A percentile compares a stretch with the other conserved stretches of the same genome.
Conservation (phyloP, 192 early-diverging fungal species). For the Obelidium mucronatum region DNA sequence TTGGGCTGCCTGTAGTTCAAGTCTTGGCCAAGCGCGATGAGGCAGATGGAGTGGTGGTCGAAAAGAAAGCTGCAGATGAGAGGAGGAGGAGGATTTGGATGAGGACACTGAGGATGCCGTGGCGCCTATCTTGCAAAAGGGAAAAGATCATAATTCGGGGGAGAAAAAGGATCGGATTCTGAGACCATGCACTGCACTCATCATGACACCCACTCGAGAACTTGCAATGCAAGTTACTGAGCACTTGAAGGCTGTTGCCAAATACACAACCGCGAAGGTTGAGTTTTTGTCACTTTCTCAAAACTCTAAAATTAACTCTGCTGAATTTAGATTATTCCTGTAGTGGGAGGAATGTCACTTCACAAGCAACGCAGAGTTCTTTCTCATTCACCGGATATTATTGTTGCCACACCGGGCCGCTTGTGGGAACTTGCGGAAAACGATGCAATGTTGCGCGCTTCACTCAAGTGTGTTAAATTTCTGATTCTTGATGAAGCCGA, state of each 20-base stretch:
- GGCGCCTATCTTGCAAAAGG: conserved; percentile 14
- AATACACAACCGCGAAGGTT: conserved; percentile 38
- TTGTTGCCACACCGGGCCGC: conserved; percentile 96
- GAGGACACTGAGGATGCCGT: conserved; percentile 37
- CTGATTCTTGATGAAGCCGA: conserved; percentile 97
- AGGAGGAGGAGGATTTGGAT: conserved; percentile 45
- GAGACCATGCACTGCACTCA: conserved; percentile 64
- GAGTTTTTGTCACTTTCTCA: neutral
- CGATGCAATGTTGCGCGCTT: conserved; percentile 73
- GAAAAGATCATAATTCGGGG: neutral
- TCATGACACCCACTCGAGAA: conserved; percentile 94
- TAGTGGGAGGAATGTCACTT: conserved; percentile 95
- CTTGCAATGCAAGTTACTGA: conserved; percentile 94
- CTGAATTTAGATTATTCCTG: conserved; percentile 65
- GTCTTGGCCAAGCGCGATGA: conserved; percentile 47
- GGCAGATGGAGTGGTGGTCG: conserved; percentile 11
- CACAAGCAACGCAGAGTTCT: conserved; percentile 89
- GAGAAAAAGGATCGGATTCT: conserved; percentile 9
- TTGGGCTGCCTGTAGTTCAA: conserved; percentile 92
- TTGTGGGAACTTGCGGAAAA: conserved; percentile 60
- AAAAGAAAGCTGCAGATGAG: conserved; percentile 41
- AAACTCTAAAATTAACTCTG: neutral
- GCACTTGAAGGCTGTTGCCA: conserved; percentile 65
- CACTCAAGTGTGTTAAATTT: conserved; percentile 65
- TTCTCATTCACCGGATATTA: conserved; percentile 73